Evolutionary conservation across 495 filamentous ascomycete species (phyloP).

Genomic region (Lasiosphaeria miniovina): DNA sequence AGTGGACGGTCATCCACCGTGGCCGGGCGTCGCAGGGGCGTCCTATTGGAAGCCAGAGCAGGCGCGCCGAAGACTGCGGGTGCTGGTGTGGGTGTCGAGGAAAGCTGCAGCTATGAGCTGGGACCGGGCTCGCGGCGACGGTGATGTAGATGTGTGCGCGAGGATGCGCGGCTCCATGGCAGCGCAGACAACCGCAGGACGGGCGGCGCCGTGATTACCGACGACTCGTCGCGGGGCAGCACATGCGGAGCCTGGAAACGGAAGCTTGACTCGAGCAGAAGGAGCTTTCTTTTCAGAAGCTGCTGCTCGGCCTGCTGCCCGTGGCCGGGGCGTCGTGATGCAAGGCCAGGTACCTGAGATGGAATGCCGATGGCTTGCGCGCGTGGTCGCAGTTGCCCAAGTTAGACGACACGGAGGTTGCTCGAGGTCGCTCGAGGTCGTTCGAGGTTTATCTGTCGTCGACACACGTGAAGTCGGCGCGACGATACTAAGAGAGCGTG

Average conservation of each 20-base stretch:
- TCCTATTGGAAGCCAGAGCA: slow-evolving; percentile 18
- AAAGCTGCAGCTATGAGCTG: slow-evolving; percentile 4
- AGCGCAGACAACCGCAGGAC: slow-evolving; percentile 13
- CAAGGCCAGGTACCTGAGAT: no score
- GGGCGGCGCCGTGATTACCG: slow-evolving; percentile 17
- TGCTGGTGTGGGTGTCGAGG: slow-evolving; percentile 1
- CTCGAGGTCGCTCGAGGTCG: no score
- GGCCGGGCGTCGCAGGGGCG: slow-evolving; percentile 13
- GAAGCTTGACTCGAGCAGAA: neutral
- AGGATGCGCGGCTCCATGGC: slow-evolving; percentile 31
- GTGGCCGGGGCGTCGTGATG: no score
- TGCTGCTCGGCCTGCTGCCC: neutral
- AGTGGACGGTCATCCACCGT: slow-evolving; percentile 26
- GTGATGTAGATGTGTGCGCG: slow-evolving; percentile 13
- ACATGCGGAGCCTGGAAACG: slow-evolving; percentile 13
- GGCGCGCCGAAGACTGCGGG: slow-evolving; percentile 13
- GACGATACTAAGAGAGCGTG: no score
- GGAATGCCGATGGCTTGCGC: no score
- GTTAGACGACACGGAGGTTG: no score
- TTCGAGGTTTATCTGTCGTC: no score
- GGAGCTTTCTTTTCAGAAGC: neutral
- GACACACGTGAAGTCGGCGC: no score
- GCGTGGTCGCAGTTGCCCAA: no score
- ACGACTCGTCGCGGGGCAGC: slow-evolving; percentile 4
- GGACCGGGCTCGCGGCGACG: slow-evolving; percentile 17